Evolutionary conservation across 352 stramenopile genomes (phyloP), one percentile per base, ranked within the genome.

Genomic region (Globisporangium acanthophoron): DNA sequence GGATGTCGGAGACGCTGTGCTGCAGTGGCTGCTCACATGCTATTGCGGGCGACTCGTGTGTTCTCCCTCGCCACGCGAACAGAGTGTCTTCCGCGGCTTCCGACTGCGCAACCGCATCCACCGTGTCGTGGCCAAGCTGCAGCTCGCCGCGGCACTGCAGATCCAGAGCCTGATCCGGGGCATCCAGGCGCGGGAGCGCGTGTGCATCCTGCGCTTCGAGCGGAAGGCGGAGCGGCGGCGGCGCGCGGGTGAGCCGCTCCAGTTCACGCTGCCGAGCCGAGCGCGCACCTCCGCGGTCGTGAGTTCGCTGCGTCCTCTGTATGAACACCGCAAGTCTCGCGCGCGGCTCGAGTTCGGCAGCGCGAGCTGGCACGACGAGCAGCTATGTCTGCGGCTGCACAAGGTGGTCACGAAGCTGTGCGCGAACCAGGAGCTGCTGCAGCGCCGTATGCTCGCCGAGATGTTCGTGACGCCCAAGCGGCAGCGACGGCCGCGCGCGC

Each of bases 141-240:
- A 67, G 29, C 27, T 64, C 21, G 54, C 73, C 18, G 31, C 77
- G 5, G 74, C 61, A 6, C 44, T 87, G 8, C 77, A 85, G 50
- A 85, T 85, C 57, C 77, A 87, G 41, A 65, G 69, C 43, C 59
- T 87, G 15, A 72, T 87, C 35, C 74, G 77, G 37, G 77, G 77
- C 12, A 76, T 74, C 46, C 73, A 83, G 52, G 78, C 75, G 2
- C 71, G 75, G 0, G 73, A 88, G 44, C 71, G 73, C 4, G 73
- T 76, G 1, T 61, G 70, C 35, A 84, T 81, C 46, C 63, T 82
- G 11, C 66, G 44, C 27, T 88, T 88, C 59, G 75, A 88, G 52
- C 58, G 54, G 2, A 80, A 75, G 15, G 80, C 73, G 31, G 73
- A 84, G 40, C 56, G 68, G 50, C 59, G 66, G 18, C 63, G 69